Evolutionary conservation across 164 flowering plant species (phyloP).

Genomic region (Euptelea pleiosperma): DNA sequence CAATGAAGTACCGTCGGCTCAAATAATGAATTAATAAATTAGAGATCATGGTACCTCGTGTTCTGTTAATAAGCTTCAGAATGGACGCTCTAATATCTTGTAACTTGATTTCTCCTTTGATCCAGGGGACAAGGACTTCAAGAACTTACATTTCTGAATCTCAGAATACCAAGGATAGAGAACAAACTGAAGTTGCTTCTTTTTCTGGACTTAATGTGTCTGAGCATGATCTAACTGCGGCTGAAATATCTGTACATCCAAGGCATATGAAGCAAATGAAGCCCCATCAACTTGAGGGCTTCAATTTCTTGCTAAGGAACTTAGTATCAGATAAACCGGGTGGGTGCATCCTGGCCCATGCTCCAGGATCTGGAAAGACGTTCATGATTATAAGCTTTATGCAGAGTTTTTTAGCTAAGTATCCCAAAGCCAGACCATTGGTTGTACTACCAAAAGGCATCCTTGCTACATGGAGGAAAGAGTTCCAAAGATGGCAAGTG

Average conservation of each 20-base stretch:
- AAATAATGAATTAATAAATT: background rate
- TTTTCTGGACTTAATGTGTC: constrained; percentile 31
- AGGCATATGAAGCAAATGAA: constrained; percentile 83
- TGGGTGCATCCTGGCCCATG: constrained; percentile 93
- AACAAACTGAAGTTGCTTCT: constrained; percentile 12
- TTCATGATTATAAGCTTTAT: constrained; percentile 89
- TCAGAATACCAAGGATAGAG: constrained; percentile 28
- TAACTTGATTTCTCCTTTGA: constrained; percentile 2
- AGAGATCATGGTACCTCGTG: background rate
- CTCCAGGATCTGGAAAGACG: constrained; percentile 97
- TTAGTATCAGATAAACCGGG: constrained; percentile 72
- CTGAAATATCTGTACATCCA: constrained; percentile 71
- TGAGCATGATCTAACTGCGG: constrained; percentile 29
- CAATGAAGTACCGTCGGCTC: too few relatives aligned
- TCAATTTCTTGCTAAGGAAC: constrained; percentile 73
- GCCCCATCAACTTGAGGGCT: constrained; percentile 90
- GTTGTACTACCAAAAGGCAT: constrained; percentile 85
- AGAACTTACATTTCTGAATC: constrained; percentile 51
- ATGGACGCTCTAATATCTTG: background rate
- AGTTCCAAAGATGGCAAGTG: constrained; percentile 77
- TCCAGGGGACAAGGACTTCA: constrained; percentile 49
- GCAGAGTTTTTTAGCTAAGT: constrained; percentile 79
- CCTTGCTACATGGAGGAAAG: constrained; percentile 74
- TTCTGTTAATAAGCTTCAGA: background rate
- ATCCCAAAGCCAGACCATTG: constrained; percentile 68